A percentile compares a stretch with the other conserved stretches of the same genome.
Evolutionary conservation across 257 asterid species (phyloP).

Genomic region (Mentha longifolia): DNA sequence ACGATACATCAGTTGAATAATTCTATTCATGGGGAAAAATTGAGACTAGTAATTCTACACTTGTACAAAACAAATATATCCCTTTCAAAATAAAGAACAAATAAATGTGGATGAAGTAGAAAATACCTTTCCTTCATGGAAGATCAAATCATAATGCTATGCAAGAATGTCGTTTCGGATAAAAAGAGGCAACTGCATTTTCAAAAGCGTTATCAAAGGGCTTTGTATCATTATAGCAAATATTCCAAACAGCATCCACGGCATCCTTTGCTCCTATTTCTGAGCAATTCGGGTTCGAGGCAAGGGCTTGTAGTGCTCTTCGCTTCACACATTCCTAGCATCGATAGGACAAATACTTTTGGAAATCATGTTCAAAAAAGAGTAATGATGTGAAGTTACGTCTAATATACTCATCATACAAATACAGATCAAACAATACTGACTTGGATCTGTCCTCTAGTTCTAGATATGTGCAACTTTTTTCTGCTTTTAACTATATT

Average conservation of each 20-base stretch:
- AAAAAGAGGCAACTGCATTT: background rate
- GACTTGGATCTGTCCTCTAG: background rate
- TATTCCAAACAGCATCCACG: slow-evolving; percentile 93
- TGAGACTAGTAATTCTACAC: slow-evolving; percentile 12
- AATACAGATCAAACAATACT: slow-evolving; percentile 5
- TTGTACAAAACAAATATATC: background rate
- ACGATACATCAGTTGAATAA: background rate
- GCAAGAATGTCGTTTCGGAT: background rate
- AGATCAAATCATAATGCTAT: background rate
- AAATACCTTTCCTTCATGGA: slow-evolving; percentile 2
- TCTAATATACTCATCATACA: background rate
- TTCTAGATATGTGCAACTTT: background rate
- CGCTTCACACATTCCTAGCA: slow-evolving; percentile 81
- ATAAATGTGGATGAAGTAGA: background rate
- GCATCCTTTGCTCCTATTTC: slow-evolving; percentile 82
- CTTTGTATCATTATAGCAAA: slow-evolving; percentile 84
- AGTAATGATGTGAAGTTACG: background rate
- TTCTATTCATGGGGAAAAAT: background rate
- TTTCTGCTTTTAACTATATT: background rate
- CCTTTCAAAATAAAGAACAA: background rate
- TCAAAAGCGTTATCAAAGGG: slow-evolving; percentile 93
- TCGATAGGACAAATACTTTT: slow-evolving; percentile 8
- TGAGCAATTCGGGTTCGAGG: slow-evolving; percentile 74
- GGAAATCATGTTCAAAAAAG: background rate
- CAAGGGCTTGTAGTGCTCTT: slow-evolving; percentile 72